Evolutionary conservation across 1,284 basidiomycete species (phyloP), one percentile per base, ranked within the genome.

Genomic region (Coriolopsis trogii): DNA sequence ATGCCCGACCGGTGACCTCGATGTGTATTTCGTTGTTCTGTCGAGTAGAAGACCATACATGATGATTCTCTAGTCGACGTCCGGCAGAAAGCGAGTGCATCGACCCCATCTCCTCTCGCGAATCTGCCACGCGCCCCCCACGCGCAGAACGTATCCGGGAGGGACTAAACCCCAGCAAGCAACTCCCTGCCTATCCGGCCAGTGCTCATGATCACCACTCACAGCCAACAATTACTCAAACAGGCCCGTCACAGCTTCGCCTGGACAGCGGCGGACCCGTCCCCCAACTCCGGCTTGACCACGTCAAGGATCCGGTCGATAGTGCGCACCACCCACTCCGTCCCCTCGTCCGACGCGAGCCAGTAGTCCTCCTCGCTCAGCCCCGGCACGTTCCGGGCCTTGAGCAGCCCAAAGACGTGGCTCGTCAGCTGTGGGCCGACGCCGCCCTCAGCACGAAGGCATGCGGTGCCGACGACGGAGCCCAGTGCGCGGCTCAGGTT

Each of bases 381-480:
- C 23, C 76, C 77, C 50, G 79, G 75, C 37, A 73, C 73, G 40
- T 79, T 66, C 45, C 87, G 85, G 28, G 92, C 92, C 68, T 95
- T 95, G 60, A 95, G 84, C 63, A 99, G 79, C 16, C 96, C 96
- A 71, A 94, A 97, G 38, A 95, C 89, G 69, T 99, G 96, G 66
- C 89, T 92, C 9, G 80, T 89, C 50, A 98, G 81, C 69, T 98
- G 96, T 7, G 95, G 93, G 15, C 87, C 93, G 49, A 98, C 95
- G 42, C 91, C 81, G 28, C 84, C 87, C 67, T 96, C 91, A 6
- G 95, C 87, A 55, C 96, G 85, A 46, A 99, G 80, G 58, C 93
- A 90, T n/a, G 94, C 88, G 52, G 93, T 89, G 37, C 92, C 95
- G 46, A 96, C 87, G 31, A 98, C 81, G 30, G 91, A 94, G 36